Conservation (phyloP, 2,329 filamentous ascomycete species). For the Reticulascus tulasneorum region DNA sequence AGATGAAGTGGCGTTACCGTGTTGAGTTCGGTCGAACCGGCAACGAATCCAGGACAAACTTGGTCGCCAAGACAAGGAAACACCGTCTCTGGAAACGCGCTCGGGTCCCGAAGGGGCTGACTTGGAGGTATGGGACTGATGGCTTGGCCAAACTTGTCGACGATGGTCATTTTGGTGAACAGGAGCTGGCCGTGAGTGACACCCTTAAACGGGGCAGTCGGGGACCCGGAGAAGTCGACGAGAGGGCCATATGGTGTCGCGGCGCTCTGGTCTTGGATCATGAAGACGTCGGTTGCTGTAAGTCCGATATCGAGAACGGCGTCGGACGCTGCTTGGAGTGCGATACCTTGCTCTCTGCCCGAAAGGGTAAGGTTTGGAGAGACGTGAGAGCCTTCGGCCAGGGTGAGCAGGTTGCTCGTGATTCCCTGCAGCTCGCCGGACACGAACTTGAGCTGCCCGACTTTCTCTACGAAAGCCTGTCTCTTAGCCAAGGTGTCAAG, state of each 20-base stretch:
- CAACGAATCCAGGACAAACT: too few species aligned
- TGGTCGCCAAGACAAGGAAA: too few species aligned
- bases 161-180: slow-evolving; percentile 41
- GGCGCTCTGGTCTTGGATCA: slow-evolving; percentile 23
- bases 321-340: slow-evolving; percentile 22
- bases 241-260: slow-evolving; percentile 31
- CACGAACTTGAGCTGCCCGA: too few species aligned
- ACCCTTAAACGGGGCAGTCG: slow-evolving; percentile 34
- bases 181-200: slow-evolving; percentile 44
- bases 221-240: slow-evolving; percentile 17
- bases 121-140: slow-evolving; percentile 28
- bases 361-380: slow-evolving; percentile 20
- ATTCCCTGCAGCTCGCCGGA: too few species aligned
- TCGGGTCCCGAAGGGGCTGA: too few species aligned
- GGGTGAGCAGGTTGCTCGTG: too few species aligned
- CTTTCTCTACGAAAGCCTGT: too few species aligned
- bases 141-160: slow-evolving; percentile 46
- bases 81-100: too few species aligned
- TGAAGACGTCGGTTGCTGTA: slow-evolving; percentile 11
- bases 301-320: slow-evolving; percentile 18
- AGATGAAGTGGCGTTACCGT: too few species aligned
- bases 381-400: slow-evolving; percentile 23
- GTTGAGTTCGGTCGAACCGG: too few species aligned
- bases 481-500: too few species aligned
- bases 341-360: slow-evolving; percentile 26